These are phyloP conservation scores for Aspergillus carlsbadensis DNA, from an alignment of 495 filamentous ascomycete genomes.

Conservation along the genomic window DNA sequence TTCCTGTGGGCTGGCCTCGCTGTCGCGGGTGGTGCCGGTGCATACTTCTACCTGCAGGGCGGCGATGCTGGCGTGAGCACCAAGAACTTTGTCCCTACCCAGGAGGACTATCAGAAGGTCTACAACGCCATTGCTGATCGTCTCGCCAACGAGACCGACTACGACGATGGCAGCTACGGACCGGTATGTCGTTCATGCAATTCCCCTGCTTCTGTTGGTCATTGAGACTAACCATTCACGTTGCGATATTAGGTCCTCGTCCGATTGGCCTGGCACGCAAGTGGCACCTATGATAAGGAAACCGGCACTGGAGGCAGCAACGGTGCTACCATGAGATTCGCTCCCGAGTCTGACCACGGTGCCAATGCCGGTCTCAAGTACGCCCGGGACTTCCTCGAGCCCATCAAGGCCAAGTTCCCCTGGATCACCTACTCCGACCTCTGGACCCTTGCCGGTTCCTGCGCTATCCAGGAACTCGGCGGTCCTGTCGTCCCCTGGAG, in stretches of 20 bases:
- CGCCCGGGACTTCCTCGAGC: slow-evolving; percentile 90
- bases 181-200: slow-evolving; percentile 53
- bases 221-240: slow-evolving; percentile 11
- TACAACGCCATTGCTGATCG: slow-evolving; percentile 82
- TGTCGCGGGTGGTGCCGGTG: slow-evolving; percentile 63
- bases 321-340: slow-evolving; percentile 97
- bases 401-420: slow-evolving; percentile 82
- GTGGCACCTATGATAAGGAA: slow-evolving; percentile 84
- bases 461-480: slow-evolving; percentile 91
- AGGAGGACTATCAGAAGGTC: slow-evolving; percentile 92
- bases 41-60: slow-evolving; percentile 67
- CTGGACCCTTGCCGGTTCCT: slow-evolving; percentile 87
- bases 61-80: slow-evolving; percentile 38
- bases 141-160: slow-evolving; percentile 87
- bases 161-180: slow-evolving; percentile 95
- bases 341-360: slow-evolving; percentile 86
- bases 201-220: neutral
- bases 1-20: slow-evolving; percentile 57
- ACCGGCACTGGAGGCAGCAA: slow-evolving; percentile 93
- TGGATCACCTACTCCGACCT: slow-evolving; percentile 97
- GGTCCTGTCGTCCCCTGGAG: slow-evolving; percentile 87
- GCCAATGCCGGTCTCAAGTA: slow-evolving; percentile 89
- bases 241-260: slow-evolving; percentile 55
- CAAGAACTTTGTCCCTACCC: slow-evolving; percentile 63
- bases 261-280: slow-evolving; percentile 84